phyloP scores from a whole-genome alignment of 2,329 filamentous ascomycete species.

The Colletotrichum sp. region DNA sequence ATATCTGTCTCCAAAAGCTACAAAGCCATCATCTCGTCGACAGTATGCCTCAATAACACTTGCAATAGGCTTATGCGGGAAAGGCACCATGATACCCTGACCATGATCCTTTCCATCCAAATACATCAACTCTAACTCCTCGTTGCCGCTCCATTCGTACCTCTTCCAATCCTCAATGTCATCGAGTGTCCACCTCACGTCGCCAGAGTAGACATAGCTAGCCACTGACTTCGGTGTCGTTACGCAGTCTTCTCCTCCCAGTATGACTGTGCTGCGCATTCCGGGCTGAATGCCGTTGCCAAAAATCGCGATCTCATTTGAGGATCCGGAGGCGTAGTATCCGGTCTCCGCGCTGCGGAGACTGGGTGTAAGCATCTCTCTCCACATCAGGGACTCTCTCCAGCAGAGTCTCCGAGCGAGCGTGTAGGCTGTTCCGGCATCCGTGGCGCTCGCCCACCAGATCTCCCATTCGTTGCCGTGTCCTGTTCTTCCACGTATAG shows the following conservation, averaged over 20 bases:
- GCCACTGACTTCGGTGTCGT: conserved; percentile 24
- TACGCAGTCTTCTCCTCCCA: conserved; percentile 27
- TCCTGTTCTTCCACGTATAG: conserved; percentile 22
- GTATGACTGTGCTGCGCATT: conserved; percentile 26
- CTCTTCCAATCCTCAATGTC: conserved; percentile 4
- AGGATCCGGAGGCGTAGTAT: conserved; percentile 6
- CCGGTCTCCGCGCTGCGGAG: background rate
- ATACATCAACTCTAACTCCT: conserved; percentile 28
- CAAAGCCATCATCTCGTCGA: conserved; percentile 5
- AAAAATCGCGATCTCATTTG: conserved; percentile 1
- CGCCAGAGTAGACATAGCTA: conserved; percentile 26
- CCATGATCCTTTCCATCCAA: conserved; percentile 28
- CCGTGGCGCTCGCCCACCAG: conserved; percentile 75
- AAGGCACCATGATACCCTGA: conserved; percentile 20
- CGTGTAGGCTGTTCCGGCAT: conserved; percentile 69
- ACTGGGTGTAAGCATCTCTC: conserved; percentile 57
- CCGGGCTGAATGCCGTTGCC: conserved; percentile 31
- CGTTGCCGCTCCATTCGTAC: conserved; percentile 25
- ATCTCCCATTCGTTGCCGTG: conserved; percentile 71
- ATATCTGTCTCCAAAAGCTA: conserved; percentile 5
- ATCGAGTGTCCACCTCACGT: conserved; percentile 11
- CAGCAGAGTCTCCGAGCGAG: conserved; percentile 74
- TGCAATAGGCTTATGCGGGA: background rate
- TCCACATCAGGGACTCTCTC: conserved; percentile 74
- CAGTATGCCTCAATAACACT: conserved; percentile 17